Evolutionary conservation across 345 rosid genomes (phyloP).

Genomic region (Alliaria petiolata): DNA sequence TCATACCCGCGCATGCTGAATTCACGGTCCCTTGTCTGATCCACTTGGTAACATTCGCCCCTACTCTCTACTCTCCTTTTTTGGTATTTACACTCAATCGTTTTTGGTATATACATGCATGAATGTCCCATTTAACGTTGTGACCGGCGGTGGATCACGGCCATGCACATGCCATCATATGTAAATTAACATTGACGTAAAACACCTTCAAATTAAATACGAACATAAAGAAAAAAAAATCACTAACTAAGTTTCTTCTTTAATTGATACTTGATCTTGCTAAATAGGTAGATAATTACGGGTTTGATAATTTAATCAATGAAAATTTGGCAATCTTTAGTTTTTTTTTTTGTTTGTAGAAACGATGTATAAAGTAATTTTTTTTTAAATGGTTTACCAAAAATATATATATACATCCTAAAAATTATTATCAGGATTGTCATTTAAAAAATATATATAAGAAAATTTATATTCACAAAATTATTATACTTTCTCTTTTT

Average conservation of each 20-base stretch:
- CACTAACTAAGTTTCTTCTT: too few species aligned
- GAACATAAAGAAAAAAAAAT: too few species aligned
- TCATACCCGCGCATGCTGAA: neutral
- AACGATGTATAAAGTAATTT: neutral
- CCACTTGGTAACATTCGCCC: neutral
- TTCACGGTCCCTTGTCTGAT: slow-evolving; percentile 13
- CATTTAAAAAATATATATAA: too few species aligned
- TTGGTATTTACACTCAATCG: neutral
- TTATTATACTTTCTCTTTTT: too few species aligned
- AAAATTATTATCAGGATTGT: neutral
- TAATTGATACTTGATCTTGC: too few species aligned
- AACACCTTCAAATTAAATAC: too few species aligned
- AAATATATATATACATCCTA: neutral
- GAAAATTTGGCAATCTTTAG: neutral
- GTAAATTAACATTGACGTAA: neutral
- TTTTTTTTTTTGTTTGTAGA: neutral
- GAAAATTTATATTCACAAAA: too few species aligned
- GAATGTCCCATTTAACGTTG: neutral
- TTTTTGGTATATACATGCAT: too few species aligned
- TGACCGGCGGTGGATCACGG: slow-evolving; percentile 4
- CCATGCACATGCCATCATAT: slow-evolving; percentile 10
- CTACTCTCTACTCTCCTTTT: neutral
- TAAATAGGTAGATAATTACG: too few species aligned
- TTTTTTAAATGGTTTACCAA: too few species aligned
- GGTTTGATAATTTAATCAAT: too few species aligned